phyloP scores from a whole-genome alignment of 2,329 filamentous ascomycete genomes.

The Penicillium oxalicum region DNA sequence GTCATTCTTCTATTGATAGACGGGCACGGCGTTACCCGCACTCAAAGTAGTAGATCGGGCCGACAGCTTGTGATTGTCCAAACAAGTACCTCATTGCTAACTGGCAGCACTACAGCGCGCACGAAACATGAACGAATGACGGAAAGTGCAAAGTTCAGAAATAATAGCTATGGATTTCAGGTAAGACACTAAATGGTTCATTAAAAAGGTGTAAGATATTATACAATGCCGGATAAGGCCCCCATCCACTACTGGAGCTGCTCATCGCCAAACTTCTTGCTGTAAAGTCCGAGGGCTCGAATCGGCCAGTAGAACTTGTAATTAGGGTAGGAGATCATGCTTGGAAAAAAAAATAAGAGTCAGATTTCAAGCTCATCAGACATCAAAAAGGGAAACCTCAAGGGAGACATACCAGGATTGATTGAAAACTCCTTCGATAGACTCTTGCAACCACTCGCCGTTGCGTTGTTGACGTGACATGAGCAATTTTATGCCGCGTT shows the following conservation, averaged over 20 bases:
- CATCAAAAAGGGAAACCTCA: neutral
- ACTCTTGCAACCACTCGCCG: constrained; percentile 91
- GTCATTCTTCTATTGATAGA: too few relatives aligned
- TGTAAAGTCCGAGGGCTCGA: constrained; percentile 88
- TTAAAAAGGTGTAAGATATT: too few relatives aligned
- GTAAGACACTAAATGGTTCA: neutral
- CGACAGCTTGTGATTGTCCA: too few relatives aligned
- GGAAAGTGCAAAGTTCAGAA: too few relatives aligned
- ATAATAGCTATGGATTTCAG: too few relatives aligned
- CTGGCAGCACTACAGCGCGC: too few relatives aligned
- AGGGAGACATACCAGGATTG: constrained; percentile 70
- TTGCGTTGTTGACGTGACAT: constrained; percentile 80
- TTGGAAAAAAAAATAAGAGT: constrained; percentile 26
- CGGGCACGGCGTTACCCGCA: too few relatives aligned
- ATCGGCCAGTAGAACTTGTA: constrained; percentile 97
- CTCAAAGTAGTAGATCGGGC: too few relatives aligned
- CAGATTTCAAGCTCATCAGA: constrained; percentile 9
- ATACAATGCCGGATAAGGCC: neutral
- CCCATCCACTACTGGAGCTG: constrained; percentile 38
- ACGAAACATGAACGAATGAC: too few relatives aligned
- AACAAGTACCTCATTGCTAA: too few relatives aligned
- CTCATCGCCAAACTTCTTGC: constrained; percentile 62
- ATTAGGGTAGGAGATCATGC: constrained; percentile 98
- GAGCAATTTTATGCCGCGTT: constrained; percentile 69
- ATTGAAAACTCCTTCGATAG: constrained; percentile 97